Percentiles rank a stretch among this genome's conserved stretches.
Conservation (phyloP, 1,284 basidiomycete genomes). For the Anthracocystis panici-leucophaei region DNA sequence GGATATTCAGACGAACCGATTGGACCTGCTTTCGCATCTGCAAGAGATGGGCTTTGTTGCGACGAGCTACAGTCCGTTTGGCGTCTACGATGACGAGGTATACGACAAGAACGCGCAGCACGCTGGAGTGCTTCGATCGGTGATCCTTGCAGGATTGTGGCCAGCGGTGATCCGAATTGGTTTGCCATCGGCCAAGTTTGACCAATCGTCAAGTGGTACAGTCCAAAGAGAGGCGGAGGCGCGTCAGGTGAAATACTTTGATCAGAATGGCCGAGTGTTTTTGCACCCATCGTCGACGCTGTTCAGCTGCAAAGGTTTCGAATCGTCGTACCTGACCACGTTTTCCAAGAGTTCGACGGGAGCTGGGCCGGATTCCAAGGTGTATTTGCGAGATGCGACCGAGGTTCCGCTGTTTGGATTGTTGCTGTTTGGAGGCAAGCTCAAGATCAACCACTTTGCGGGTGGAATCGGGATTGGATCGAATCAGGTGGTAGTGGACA, state of each 20-base stretch:
- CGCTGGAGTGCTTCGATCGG: conserved; percentile 51
- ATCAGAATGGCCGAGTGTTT: conserved; percentile 76
- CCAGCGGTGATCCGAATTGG: conserved; percentile 72
- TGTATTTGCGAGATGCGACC: conserved; percentile 87
- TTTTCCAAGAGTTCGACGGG: conserved; percentile 83
- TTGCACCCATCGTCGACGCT: conserved; percentile 86
- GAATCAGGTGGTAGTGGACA: conserved; percentile 19
- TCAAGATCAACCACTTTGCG: conserved; percentile 79
- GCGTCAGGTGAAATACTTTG: conserved; percentile 60
- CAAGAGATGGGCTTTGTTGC: conserved; percentile 80
- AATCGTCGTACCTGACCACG: conserved; percentile 82
- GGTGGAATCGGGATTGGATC: conserved; percentile 75
- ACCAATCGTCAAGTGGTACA: conserved; percentile 61
- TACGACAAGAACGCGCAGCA: conserved; percentile 54
- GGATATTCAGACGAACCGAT: conserved; percentile 83
- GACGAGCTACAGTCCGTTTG: conserved; percentile 55
- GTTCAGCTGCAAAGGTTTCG: conserved; percentile 79
- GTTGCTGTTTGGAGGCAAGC: conserved; percentile 83
- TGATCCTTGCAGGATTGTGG: conserved; percentile 69
- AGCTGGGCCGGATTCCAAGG: conserved; percentile 73
- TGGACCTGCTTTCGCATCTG: conserved; percentile 82
- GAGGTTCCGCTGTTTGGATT: conserved; percentile 89
- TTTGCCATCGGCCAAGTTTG: conserved; percentile 59
- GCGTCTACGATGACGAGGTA: conserved; percentile 68
- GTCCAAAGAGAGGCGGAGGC: conserved; percentile 63